Percentiles rank a stretch among this genome's conserved stretches.
These are phyloP conservation scores for Chaetomium tenue DNA, from an alignment of 495 filamentous ascomycete species.

Conservation along the genomic window DNA sequence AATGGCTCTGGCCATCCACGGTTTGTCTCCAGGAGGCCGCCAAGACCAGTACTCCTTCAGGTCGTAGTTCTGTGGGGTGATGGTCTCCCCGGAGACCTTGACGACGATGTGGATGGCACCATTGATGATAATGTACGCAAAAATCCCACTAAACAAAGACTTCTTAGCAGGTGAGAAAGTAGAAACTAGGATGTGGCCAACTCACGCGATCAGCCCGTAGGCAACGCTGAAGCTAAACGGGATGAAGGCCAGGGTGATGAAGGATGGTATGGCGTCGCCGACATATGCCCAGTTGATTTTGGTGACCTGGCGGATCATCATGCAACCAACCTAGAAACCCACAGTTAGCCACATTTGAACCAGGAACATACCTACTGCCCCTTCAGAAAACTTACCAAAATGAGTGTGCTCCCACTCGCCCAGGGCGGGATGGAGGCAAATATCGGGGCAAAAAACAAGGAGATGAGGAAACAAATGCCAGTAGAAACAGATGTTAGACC, in stretches of 20 bases:
- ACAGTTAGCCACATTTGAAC: constrained; percentile 1
- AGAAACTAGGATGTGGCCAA: constrained; percentile 1
- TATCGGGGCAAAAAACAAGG: constrained; percentile 79
- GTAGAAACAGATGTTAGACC: constrained; percentile 73
- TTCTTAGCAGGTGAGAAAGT: constrained; percentile 22
- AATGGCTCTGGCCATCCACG: constrained; percentile 36
- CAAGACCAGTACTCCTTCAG: constrained; percentile 75
- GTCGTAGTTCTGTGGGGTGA: constrained; percentile 69
- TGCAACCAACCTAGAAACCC: constrained; percentile 47
- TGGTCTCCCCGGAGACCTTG: constrained; percentile 55
- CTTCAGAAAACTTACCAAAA: constrained; percentile 55
- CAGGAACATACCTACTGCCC: background rate
- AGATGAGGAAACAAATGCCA: constrained; percentile 72
- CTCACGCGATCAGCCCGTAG: constrained; percentile 71
- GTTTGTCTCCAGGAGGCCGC: constrained; percentile 41
- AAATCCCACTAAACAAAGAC: constrained; percentile 54
- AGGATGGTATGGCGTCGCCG: constrained; percentile 73
- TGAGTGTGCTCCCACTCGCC: constrained; percentile 77
- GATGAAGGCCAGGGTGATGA: constrained; percentile 76
- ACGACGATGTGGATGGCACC: constrained; percentile 55
- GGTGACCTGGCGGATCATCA: constrained; percentile 58
- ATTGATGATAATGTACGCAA: constrained; percentile 71
- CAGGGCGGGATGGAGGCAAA: constrained; percentile 81
- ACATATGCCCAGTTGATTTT: constrained; percentile 56
- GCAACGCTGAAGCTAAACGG: constrained; percentile 80